Percentiles rank a stretch among this genome's conserved stretches.
Evolutionary conservation across 805 yeast genomes (phyloP).

Genomic region (Saturnispora ahearnii): DNA sequence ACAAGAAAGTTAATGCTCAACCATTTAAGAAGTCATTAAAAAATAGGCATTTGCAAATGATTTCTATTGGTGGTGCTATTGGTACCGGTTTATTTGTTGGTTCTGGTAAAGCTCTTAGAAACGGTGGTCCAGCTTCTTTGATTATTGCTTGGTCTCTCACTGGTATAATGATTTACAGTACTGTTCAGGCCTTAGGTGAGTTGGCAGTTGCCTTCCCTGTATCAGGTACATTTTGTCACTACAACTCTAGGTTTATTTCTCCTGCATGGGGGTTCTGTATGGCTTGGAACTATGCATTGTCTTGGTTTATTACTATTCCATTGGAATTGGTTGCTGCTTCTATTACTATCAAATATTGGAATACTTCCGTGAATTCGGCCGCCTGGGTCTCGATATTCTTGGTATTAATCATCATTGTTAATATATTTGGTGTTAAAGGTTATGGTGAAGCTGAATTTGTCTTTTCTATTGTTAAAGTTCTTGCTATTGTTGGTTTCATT

Average conservation of each 20-base stretch:
- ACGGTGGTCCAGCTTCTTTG: slow-evolving; percentile 65
- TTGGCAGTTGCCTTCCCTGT: slow-evolving; percentile 50
- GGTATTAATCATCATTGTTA: slow-evolving; percentile 37
- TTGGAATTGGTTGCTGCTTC: slow-evolving; percentile 45
- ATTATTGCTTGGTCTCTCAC: slow-evolving; percentile 48
- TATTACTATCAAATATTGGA: slow-evolving; percentile 40
- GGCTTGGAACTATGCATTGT: slow-evolving; percentile 45
- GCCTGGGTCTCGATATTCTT: slow-evolving; percentile 47
- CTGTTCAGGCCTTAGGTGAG: slow-evolving; percentile 56
- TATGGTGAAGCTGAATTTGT: slow-evolving; percentile 59
- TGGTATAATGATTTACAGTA: slow-evolving; percentile 48
- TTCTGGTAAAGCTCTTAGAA: slow-evolving; percentile 47
- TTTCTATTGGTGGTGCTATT: slow-evolving; percentile 71
- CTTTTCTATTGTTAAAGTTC: slow-evolving; percentile 43
- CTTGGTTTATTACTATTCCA: slow-evolving; percentile 44
- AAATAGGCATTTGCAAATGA: slow-evolving; percentile 63
- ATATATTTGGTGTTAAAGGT: slow-evolving; percentile 51
- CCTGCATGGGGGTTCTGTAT: slow-evolving; percentile 51
- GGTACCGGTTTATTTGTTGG: slow-evolving; percentile 76
- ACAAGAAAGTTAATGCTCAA: slow-evolving; percentile 34
- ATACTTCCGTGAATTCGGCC: slow-evolving; percentile 35
- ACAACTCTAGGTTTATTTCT: slow-evolving; percentile 48
- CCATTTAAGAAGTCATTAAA: slow-evolving; percentile 41
- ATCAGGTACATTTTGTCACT: slow-evolving; percentile 48
- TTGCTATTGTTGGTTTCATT: slow-evolving; percentile 47